Conservation (phyloP, 2,329 filamentous ascomycete genomes). For the Colletotrichum tropicicola region DNA sequence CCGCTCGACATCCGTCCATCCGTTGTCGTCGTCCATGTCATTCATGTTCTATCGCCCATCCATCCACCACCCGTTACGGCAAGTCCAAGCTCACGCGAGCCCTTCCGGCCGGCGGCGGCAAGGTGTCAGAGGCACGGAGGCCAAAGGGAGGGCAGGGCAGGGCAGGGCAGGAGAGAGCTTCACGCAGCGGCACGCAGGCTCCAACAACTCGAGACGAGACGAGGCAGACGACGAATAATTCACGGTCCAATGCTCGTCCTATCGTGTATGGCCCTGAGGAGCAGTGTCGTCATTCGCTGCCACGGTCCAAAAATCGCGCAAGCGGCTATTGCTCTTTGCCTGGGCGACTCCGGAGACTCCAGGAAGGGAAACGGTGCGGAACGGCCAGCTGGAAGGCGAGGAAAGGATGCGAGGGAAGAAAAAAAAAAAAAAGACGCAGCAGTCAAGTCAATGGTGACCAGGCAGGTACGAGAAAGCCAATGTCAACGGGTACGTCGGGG, state of each 20-base stretch:
- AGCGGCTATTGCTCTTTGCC: neutral
- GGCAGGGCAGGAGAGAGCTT: neutral
- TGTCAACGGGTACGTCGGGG: conserved; percentile 17
- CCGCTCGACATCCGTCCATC: conserved; percentile 11
- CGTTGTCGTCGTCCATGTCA: neutral
- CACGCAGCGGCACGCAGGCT: neutral
- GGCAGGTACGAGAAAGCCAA: neutral
- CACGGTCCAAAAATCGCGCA: conserved; percentile 28
- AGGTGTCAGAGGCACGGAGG: neutral
- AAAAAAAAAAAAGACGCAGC: conserved; percentile 3
- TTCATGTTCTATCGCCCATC: conserved; percentile 7
- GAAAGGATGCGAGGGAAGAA: neutral
- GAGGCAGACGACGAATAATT: conserved; percentile 1
- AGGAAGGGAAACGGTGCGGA: conserved; percentile 24
- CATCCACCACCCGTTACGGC: neutral
- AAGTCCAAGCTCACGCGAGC: conserved; percentile 1
- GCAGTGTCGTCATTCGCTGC: conserved; percentile 27
- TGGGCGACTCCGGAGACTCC: conserved; percentile 15
- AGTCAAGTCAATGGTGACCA: conserved; percentile 5
- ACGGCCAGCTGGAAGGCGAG: conserved; percentile 5
- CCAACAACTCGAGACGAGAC: conserved; percentile 11
- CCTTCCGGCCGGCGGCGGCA: neutral
- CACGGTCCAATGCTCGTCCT: neutral
- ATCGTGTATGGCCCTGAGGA: neutral
- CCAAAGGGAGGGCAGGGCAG: neutral